Evolutionary conservation across 2,329 filamentous ascomycete genomes (phyloP), one percentile per base, ranked within the genome.

Genomic region (Dactylellina drechsleri): DNA sequence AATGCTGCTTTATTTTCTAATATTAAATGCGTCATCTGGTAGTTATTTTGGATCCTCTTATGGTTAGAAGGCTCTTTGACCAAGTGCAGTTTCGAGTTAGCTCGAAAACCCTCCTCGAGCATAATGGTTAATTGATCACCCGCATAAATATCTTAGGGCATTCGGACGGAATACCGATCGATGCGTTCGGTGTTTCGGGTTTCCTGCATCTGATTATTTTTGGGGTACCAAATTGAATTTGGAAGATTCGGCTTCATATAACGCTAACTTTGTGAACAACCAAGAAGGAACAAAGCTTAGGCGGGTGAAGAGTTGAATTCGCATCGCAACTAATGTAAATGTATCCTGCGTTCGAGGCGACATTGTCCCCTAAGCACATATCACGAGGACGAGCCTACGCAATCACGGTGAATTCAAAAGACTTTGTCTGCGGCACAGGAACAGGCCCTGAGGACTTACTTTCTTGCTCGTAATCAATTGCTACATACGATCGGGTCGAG

Each of bases 11-110:
- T 15, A 13, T 68, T 53, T 70, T 60, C 66, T 70, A 61, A 66
- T 60, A 66, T 73, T 66, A 61, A 66, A 73, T 73, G 67, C 70
- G 57, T 74, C 56, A 62, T 59, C 56, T 66, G 70, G 61, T 62
- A 62, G 68, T 73, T 61, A 73, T 73, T 74, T 57, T 52, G 20
- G 43, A 18, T 57, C 68, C 13, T 47, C 31, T 41, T 15, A 16
- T 43, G 57, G n/a, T 49, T 61, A 47, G 62, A 66, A 18, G 54
- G 40, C 64, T 54, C 47, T 65, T 58, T 45, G 54, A 60, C 54
- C 61, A 66, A 66, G 68, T 73, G 56, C 60, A 60, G 52, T 66
- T 41, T 50, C 6, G 6, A 36, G 31, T 7, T 36, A 53, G 57
- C 54, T 54, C 56, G 57, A 57, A 49, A 74, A 64, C 26, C 45